Base-by-base conservation (phyloP, 495 filamentous ascomycete species). In the Filosporella fistucella region DNA sequence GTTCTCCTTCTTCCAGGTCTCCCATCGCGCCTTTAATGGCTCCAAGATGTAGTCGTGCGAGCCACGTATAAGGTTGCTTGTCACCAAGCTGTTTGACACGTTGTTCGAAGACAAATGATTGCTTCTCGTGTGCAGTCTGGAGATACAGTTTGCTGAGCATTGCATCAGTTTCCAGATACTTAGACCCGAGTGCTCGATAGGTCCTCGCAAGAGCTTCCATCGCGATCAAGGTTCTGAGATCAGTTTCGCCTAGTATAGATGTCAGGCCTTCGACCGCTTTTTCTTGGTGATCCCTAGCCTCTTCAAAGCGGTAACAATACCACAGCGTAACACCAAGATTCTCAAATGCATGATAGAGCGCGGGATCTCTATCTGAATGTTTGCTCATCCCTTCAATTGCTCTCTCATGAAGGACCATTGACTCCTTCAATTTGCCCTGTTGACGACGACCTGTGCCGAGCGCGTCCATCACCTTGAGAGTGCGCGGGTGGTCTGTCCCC, bases 141-240 rank as follows among this genome's bases (percentile, higher is more conserved):
- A 66, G 0, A 13, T 52, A 21, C 2, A 63, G 35, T 23, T 62
- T 44, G 13, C 68, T 61, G 33, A 53, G 58, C 12, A 54, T 55
- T 3, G 45, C 56, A 1, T 71, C 53, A 2, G 63, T 66, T 10
- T 59, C 47, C 10, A 60, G 32, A 55, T 71, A 59, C 0, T 37
- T 58, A 23, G 39, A 42, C 2, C 63, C 66, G 21, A 67, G 56
- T 6, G 28, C 52, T 38, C 64, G 55, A 24, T 49, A 56, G 39
- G 68, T 54, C 11, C 13, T 3, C 1, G 14, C 49, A 7, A 52
- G 25, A 21, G 45, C 32, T 10, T 34, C 42, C 18, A 45, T 16
- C 8, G 49, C 49, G 16, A 17, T 39, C 2, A 45, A 25, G 3
- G 42, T 45, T 23, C 46, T 25, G 32, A 45, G 32, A 37, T 52